A percentile compares a stretch with the other conserved stretches of the same genome.
phyloP scores from a whole-genome alignment of 371 early-diverging fungal species.

The Chytridium lagenaria region DNA sequence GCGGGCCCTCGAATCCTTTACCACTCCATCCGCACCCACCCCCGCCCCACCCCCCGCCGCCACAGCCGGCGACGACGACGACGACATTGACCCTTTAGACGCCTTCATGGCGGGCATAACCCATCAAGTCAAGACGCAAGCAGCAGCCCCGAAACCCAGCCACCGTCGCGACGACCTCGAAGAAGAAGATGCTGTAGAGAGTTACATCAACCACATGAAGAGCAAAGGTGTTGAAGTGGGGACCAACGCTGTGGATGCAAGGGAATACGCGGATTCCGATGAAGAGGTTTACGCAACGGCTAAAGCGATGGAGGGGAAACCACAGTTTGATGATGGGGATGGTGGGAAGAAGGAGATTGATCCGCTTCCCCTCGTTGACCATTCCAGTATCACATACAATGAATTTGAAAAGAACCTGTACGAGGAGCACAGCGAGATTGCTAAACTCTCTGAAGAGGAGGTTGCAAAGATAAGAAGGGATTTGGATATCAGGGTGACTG shows the following conservation, averaged over 20 bases:
- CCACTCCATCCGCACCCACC: not conserved
- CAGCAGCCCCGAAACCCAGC: conserved; percentile 24
- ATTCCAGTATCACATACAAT: conserved; percentile 71
- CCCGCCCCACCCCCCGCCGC: not conserved
- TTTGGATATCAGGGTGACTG: conserved; percentile 54
- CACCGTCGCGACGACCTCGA: conserved; percentile 71
- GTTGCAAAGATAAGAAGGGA: conserved; percentile 62
- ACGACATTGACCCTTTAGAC: conserved; percentile 84
- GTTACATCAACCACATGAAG: conserved; percentile 79
- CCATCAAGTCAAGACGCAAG: conserved; percentile 44
- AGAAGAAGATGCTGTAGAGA: conserved; percentile 81
- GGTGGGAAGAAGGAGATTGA: conserved; percentile 64
- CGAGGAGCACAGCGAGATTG: conserved; percentile 71
- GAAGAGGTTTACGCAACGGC: conserved; percentile 89
- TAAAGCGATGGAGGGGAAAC: conserved; percentile 66
- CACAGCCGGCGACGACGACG: conserved; percentile 46
- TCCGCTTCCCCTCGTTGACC: conserved; percentile 73
- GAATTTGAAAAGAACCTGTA: conserved; percentile 85
- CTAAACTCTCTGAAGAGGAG: conserved; percentile 60
- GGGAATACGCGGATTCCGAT: conserved; percentile 76
- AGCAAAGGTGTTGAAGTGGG: conserved; percentile 75
- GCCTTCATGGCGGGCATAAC: conserved; percentile 87
- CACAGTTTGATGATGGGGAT: conserved; percentile 5
- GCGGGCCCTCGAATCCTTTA: conserved; percentile 9
- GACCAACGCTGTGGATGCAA: conserved; percentile 49